Conservation (phyloP, 257 asterid genomes). For the Mitragyna speciosa region DNA sequence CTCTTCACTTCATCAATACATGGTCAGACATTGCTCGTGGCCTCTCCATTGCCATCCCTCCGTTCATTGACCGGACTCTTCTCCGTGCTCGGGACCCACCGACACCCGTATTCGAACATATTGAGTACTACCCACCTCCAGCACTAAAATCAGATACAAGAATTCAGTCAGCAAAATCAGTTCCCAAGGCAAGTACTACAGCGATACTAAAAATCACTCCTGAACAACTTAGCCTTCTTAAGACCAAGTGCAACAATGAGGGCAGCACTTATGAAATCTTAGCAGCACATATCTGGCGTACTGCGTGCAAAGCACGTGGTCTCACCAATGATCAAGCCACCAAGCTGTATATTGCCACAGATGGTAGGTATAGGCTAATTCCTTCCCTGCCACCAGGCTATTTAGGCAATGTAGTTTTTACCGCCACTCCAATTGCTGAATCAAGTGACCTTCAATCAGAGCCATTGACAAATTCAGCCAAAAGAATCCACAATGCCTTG, state of each 20-base stretch:
- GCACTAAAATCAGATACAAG: slow-evolving; percentile 12
- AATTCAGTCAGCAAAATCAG: background rate
- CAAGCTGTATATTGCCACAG: slow-evolving; percentile 60
- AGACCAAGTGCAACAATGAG: slow-evolving; percentile 28
- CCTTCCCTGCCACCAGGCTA: slow-evolving; percentile 62
- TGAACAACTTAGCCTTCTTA: slow-evolving; percentile 25
- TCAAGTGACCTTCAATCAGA: slow-evolving; percentile 42
- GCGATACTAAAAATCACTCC: slow-evolving; percentile 28
- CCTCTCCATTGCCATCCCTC: slow-evolving; percentile 34
- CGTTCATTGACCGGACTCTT: slow-evolving; percentile 41
- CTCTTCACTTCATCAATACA: slow-evolving; percentile 50
- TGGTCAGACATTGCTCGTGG: slow-evolving; percentile 48
- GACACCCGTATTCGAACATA: slow-evolving; percentile 15
- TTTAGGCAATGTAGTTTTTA: slow-evolving; percentile 73
- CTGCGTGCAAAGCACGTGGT: slow-evolving; percentile 64
- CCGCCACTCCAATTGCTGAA: slow-evolving; percentile 47
- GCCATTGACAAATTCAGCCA: slow-evolving; percentile 37
- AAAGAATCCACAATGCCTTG: slow-evolving; percentile 50
- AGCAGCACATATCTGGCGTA: slow-evolving; percentile 82
- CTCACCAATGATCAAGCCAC: slow-evolving; percentile 51
- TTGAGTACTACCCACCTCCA: slow-evolving; percentile 37
- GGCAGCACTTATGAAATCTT: slow-evolving; percentile 66
- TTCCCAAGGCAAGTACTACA: slow-evolving; percentile 17
- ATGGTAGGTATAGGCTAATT: slow-evolving; percentile 56
- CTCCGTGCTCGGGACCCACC: slow-evolving; percentile 41